Evolutionary conservation across 495 filamentous ascomycete species (phyloP).

Genomic region (Penicillium egyptiacum): DNA sequence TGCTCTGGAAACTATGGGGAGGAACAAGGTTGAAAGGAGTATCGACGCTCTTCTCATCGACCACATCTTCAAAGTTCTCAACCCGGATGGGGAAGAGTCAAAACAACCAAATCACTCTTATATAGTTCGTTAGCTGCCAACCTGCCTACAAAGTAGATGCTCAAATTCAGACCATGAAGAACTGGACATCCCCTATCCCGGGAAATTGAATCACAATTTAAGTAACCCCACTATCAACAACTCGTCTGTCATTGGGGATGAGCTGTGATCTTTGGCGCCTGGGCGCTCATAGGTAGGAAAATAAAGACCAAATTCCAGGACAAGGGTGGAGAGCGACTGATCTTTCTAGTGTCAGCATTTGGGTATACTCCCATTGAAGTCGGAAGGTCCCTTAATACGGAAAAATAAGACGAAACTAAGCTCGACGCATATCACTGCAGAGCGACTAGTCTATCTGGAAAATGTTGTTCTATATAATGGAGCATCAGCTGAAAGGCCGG

Average conservation of each 20-base stretch:
- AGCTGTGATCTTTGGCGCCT: background rate
- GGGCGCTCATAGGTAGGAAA: constrained; percentile 22
- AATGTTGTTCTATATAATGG: background rate
- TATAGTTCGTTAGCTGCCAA: background rate
- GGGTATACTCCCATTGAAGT: background rate
- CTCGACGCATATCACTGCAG: background rate
- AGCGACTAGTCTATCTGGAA: background rate
- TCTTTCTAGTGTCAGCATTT: background rate
- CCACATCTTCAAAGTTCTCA: background rate
- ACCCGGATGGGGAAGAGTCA: background rate
- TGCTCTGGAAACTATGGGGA: constrained; percentile 7
- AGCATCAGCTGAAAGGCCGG: background rate
- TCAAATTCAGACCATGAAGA: too few species aligned
- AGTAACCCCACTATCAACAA: background rate
- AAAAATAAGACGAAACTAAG: background rate
- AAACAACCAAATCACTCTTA: background rate
- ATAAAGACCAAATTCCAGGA: constrained; percentile 5
- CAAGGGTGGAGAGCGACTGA: background rate
- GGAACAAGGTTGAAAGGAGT: constrained; percentile 2
- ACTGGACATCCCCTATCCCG: background rate
- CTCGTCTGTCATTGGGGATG: background rate
- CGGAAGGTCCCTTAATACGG: background rate
- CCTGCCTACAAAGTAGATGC: too few species aligned
- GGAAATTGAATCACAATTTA: background rate
- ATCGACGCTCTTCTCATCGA: background rate